Evolutionary conservation across 352 stramenopile genomes (phyloP), one percentile per base, ranked within the genome.

Genomic region (Phytophthora chlamydospora): DNA sequence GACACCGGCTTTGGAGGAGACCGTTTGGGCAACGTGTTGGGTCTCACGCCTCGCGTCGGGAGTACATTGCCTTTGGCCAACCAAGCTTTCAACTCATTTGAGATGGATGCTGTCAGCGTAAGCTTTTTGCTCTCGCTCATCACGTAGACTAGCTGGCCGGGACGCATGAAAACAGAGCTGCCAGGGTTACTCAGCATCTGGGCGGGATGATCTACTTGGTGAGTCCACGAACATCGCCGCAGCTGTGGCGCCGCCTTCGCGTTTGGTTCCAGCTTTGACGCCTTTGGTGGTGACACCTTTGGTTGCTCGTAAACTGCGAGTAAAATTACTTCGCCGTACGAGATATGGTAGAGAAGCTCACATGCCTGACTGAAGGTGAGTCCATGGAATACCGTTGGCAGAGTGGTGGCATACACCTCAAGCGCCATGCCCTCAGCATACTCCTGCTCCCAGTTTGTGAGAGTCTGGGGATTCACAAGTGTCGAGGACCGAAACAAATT

Each of bases 81-180:
- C 78, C 80, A 90, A 1, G 65, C 29, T 19, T 75, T 74, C 35
- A 87, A 58, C 21, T 81, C 63, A 21, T 73, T 65, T 1, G 67
- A 42, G 49, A 85, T 78, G 33, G 74, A 79, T 3, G 68, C 31
- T 16, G 75, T 78, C 36, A 80, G 66, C 11, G 74, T 83, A 24
- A 88, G 60, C 21, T 76, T 82, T 58, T 85, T 85, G 58, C 75
- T 88, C 45, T 90, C 80, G 36, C 80, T 88, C 55, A 90, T 64
- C 31, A 90, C 67, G 60, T 90, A 90, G 17, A 90, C 76, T 40
- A 87, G 73, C 48, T 88, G 78, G 2, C 71, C 74, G 2, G 62
- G 31, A 8, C 38, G 47, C 51, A 90, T 77, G 17, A 70, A 34
- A 9, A 87, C 60, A 5, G 72, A 80, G 35, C 59, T 71, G 3